These are phyloP conservation scores for Peterozyma xylosa DNA, from an alignment of 805 yeast genomes.

Conservation along the genomic window DNA sequence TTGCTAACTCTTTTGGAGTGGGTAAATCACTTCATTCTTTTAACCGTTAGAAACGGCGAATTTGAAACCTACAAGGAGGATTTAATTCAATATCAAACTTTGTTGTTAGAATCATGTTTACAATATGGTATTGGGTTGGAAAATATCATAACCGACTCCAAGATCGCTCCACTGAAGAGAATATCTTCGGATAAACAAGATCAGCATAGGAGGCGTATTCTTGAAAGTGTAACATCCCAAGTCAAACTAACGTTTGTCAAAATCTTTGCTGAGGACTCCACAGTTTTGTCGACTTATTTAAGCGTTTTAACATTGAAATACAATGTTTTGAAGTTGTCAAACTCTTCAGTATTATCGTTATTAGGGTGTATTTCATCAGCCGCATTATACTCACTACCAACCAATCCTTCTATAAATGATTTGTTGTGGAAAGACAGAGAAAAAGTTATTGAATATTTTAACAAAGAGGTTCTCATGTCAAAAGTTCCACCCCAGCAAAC, in stretches of 20 bases:
- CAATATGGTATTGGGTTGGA: slow-evolving; percentile 21
- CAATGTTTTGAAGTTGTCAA: not conserved
- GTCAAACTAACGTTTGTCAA: not conserved
- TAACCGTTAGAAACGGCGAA: slow-evolving; percentile 14
- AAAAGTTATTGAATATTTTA: slow-evolving; percentile 19
- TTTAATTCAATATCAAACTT: slow-evolving; percentile 24
- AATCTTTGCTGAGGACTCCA: not conserved
- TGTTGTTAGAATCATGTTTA: slow-evolving; percentile 32
- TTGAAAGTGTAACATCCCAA: slow-evolving; percentile 2
- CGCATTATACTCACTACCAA: slow-evolving; percentile 6
- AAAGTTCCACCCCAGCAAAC: slow-evolving; percentile 31
- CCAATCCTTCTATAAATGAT: slow-evolving; percentile 7
- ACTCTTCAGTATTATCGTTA: slow-evolving; percentile 2
- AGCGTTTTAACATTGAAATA: not conserved
- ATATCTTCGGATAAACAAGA: slow-evolving; percentile 4
- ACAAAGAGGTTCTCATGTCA: slow-evolving; percentile 35
- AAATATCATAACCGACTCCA: slow-evolving; percentile 13
- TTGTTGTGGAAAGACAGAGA: slow-evolving; percentile 7
- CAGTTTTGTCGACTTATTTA: not conserved
- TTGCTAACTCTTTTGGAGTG: slow-evolving; percentile 52
- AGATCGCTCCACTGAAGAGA: slow-evolving; percentile 15
- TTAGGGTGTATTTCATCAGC: slow-evolving; percentile 1
- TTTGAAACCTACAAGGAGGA: slow-evolving; percentile 15
- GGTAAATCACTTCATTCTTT: slow-evolving; percentile 31
- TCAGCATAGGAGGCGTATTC: slow-evolving; percentile 5